Percentiles rank a stretch among this genome's conserved stretches.
Conservation (phyloP, 2,329 filamentous ascomycete genomes). For the Neonectria punicea region DNA sequence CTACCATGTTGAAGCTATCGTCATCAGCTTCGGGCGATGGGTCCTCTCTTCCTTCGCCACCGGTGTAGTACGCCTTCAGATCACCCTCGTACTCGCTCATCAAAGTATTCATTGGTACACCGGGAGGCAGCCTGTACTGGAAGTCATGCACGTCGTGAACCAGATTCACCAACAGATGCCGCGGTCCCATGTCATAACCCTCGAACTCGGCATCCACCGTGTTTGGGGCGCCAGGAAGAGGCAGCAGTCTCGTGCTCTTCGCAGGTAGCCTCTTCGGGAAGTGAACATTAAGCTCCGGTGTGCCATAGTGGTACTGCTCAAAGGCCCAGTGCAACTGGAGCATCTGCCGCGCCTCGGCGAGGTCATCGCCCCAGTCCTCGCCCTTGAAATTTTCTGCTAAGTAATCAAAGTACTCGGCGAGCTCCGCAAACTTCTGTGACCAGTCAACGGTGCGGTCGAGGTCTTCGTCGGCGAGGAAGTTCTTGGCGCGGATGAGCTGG, state of each 20-base stretch:
- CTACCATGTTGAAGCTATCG: conserved; percentile 46
- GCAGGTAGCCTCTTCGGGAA: conserved; percentile 34
- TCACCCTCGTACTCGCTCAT: conserved; percentile 27
- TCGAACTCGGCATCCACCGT: conserved; percentile 1
- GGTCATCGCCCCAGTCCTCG: conserved; percentile 44
- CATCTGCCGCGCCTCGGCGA: conserved; percentile 48
- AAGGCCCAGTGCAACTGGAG: conserved; percentile 49
- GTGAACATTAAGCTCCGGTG: conserved; percentile 39
- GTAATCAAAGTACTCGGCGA: conserved; percentile 53
- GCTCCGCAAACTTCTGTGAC: conserved; percentile 49
- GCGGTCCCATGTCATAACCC: conserved; percentile 22
- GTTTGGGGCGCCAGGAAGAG: conserved; percentile 30
- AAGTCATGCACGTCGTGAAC: conserved; percentile 32
- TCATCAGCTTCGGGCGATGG: not conserved
- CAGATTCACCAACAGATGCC: conserved; percentile 28
- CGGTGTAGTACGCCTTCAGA: conserved; percentile 7
- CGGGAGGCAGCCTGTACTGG: conserved; percentile 38
- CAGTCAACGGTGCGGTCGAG: conserved; percentile 54
- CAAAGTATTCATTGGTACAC: conserved; percentile 27
- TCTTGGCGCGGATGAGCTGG: conserved; percentile 46
- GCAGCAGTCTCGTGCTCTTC: conserved; percentile 43
- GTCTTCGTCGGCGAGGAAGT: conserved; percentile 63
- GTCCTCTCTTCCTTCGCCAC: conserved; percentile 19
- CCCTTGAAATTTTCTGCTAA: conserved; percentile 39
- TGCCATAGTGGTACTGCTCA: conserved; percentile 49